These are phyloP conservation scores for Drosera capensis DNA, from an alignment of 148 eudicot genomes.

Conservation along the genomic window DNA sequence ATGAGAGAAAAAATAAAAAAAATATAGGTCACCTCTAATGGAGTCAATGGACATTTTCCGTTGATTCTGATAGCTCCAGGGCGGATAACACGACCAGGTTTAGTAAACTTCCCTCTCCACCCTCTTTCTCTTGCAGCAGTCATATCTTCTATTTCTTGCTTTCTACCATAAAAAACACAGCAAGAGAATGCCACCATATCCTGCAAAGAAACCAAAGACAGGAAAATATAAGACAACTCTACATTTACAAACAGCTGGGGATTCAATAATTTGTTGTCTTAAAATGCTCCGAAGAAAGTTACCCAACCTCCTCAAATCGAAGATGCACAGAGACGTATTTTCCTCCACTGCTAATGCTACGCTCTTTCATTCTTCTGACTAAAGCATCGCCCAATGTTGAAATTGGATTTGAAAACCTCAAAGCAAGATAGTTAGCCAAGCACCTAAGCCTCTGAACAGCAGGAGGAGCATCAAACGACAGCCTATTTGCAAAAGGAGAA, in stretches of 20 bases:
- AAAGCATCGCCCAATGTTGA: constrained; percentile 54
- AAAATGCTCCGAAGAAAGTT: not conserved
- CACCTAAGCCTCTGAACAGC: constrained; percentile 84
- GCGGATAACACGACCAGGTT: constrained; percentile 70
- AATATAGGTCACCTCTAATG: constrained; percentile 63
- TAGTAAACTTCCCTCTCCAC: constrained; percentile 97
- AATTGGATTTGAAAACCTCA: constrained; percentile 70
- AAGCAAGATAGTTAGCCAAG: constrained; percentile 89
- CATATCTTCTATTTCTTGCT: constrained; percentile 69
- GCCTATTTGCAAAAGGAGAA: constrained; percentile 95
- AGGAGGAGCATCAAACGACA: constrained; percentile 93
- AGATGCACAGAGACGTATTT: constrained; percentile 96
- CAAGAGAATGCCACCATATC: constrained; percentile 99
- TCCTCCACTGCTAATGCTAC: constrained; percentile 64
- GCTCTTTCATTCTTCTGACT: constrained; percentile 81
- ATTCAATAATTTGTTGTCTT: not conserved
- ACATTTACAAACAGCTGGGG: too few species aligned
- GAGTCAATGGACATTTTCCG: constrained; percentile 94
- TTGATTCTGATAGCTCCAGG: constrained; percentile 86
- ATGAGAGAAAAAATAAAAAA: not conserved
- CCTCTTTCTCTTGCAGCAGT: constrained; percentile 95
- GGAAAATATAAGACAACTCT: too few species aligned
- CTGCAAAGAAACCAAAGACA: constrained; percentile 16
- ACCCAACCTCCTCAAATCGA: constrained; percentile 96
- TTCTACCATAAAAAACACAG: constrained; percentile 83